Evolutionary conservation across 2,329 filamentous ascomycete species (phyloP), one percentile per base, ranked within the genome.

Genomic region (Coniella lustricola): DNA sequence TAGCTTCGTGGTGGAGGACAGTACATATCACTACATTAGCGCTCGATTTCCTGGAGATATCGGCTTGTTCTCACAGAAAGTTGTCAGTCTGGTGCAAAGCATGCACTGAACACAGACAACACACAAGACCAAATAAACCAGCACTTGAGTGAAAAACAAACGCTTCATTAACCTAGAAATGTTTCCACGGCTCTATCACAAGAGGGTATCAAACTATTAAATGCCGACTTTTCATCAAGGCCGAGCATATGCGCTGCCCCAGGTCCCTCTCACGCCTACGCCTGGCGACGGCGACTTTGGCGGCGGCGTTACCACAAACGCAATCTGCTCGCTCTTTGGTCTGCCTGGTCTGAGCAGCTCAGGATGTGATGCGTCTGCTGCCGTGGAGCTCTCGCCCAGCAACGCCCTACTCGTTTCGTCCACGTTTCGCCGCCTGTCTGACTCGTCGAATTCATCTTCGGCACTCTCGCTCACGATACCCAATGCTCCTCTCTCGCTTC

Each of bases 1-100:
- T 50, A 74, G 70, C 5, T 75, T 76, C 48, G 67, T 74, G 1
- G 69, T 74, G 3, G 65, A 73, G 55, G 74, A 77, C 44, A 60
- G 67, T 49, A 63, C 65, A 31, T 73, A 71, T 56, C 75, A 75
- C 55, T 75, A 75, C 53, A 60, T 75, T 54, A 74, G 69, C 52
- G 72, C 64, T 17, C 62, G 72, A 7, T 75, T 67, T 51, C 72
- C 72, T 0, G 65, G 59, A 3, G 72, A 75, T 54, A 67, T 67
- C 2, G 63, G 66, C 38, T 51, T 68, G 4, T 63, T 73, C 41
- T 65, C 69, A 2, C 63, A 73, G 41, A 66, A 65, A 53, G 61
- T 66, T 3, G 65, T 74, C 48, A 62, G 65, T 46, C 58, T 74
- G 32, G 62, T 71, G 25, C 60, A 67, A 51, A 64, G 59, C 37